A percentile compares a stretch with the other conserved stretches of the same genome.
Conservation (phyloP, 352 stramenopile genomes). For the Globisporangium solare region DNA sequence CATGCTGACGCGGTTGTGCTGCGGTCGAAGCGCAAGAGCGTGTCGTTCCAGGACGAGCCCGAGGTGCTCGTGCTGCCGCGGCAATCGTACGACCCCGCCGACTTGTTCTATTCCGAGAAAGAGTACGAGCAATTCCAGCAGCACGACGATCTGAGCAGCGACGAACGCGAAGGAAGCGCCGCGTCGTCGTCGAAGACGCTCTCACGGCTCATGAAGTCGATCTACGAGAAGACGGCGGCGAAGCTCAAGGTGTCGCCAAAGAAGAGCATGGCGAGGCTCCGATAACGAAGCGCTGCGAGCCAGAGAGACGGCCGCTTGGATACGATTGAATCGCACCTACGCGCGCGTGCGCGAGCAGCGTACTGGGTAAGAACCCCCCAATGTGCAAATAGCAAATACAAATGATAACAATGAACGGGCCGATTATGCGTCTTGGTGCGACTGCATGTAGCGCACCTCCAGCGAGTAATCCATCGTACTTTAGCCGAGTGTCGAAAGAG, state of each 20-base stretch:
- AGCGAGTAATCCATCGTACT: no score
- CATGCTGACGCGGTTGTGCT: not conserved
- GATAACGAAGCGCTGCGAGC: slow-evolving; percentile 10
- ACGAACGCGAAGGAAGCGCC: not conserved
- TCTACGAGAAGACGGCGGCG: slow-evolving; percentile 51
- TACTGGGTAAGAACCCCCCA: not conserved
- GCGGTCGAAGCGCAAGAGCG: slow-evolving; percentile 31
- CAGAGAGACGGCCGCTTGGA: not conserved
- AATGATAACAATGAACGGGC: no score
- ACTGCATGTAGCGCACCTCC: no score
- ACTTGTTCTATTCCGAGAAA: slow-evolving; percentile 50
- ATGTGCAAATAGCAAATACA: no score
- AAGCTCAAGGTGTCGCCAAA: slow-evolving; percentile 44
- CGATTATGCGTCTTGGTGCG: no score
- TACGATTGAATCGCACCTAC: not conserved
- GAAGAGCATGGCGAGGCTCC: slow-evolving; percentile 23
- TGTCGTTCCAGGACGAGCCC: slow-evolving; percentile 49
- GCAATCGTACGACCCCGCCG: slow-evolving; percentile 39
- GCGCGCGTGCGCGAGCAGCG: not conserved
- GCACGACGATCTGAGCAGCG: slow-evolving; percentile 4
- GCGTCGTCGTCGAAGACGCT: slow-evolving; percentile 26
- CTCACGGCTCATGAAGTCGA: slow-evolving; percentile 40
- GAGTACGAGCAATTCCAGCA: slow-evolving; percentile 62
- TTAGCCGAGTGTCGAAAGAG: no score
- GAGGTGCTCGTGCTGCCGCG: slow-evolving; percentile 41